Evolutionary conservation across 1,139 yeast genomes (phyloP).

Genomic region (Yarrowia galli): DNA sequence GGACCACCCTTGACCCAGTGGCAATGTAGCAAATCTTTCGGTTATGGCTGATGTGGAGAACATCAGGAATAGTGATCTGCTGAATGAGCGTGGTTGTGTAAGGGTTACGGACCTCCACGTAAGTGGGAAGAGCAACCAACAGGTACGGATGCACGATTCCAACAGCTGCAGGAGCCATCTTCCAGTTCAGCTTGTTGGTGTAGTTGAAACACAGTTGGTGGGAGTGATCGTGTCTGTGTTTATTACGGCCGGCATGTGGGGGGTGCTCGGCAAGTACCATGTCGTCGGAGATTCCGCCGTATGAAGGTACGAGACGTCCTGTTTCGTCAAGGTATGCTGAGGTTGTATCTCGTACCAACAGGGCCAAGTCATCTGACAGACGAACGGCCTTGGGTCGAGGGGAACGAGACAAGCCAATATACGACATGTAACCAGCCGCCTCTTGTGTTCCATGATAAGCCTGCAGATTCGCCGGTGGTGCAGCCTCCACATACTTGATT

Average conservation of each 20-base stretch:
- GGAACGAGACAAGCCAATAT: constrained; percentile 23
- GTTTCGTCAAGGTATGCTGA: constrained; percentile 29
- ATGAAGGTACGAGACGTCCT: constrained; percentile 23
- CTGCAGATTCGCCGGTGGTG: constrained; percentile 22
- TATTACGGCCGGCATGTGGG: constrained; percentile 10
- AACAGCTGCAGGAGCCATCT: constrained; percentile 46
- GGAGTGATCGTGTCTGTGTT: constrained; percentile 11
- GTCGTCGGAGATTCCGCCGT: constrained; percentile 32
- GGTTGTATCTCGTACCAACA: constrained; percentile 31
- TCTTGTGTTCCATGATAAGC: constrained; percentile 25
- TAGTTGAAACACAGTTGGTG: constrained; percentile 32
- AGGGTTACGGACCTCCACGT: constrained; percentile 49
- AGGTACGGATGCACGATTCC: constrained; percentile 50
- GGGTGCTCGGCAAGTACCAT: constrained; percentile 27
- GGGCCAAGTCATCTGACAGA: constrained; percentile 10
- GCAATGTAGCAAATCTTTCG: constrained; percentile 46
- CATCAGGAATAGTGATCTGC: constrained; percentile 44
- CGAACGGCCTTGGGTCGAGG: constrained; percentile 31
- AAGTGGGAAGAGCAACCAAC: constrained; percentile 44
- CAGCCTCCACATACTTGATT: constrained; percentile 4
- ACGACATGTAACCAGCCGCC: constrained; percentile 25
- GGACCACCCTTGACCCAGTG: constrained; percentile 45
- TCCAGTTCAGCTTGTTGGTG: constrained; percentile 40
- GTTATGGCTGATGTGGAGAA: constrained; percentile 42
- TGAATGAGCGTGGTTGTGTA: constrained; percentile 47